Evolutionary conservation across 331 rosid species (phyloP), one percentile per base, ranked within the genome.

Genomic region (Stylosanthes scabra): DNA sequence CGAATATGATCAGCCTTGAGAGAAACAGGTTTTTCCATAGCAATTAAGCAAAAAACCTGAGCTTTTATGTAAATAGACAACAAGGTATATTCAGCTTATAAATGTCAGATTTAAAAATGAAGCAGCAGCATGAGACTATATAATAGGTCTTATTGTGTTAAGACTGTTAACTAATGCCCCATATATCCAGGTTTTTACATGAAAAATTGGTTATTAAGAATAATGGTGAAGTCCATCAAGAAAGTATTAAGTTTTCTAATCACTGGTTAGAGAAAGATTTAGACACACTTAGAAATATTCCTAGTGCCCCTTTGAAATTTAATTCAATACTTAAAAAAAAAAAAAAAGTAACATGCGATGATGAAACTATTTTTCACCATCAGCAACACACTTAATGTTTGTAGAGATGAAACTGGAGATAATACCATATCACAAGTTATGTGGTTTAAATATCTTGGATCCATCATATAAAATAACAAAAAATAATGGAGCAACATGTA

Each of bases 21-120:
- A 79, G 99, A 91, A 83, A 94, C 42, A 11, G 99, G 99, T 72
- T 88, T 94, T 79, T 94, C 99, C 99, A 94, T 94, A 34, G 99
- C 97, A 79, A 94, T 83, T 84, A 94, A 82, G 83, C 99, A 94
- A 64, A 94, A 86, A 74, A 91, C 88, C 99, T 94, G 89, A 84
- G 52, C 52, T 70, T 58, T 63, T 28, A 28, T 56, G 72, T 25
- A 50, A 74, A 54, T 16, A 70, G 27, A 13, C 39, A 70, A 52
- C 41, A 65, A 71, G 51, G 54, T 28, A 80, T 65, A 49, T 27
- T 75, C 68, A 25, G 51, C 46, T 14, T 50, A 56, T 55, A 70
- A 47, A 37, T 15, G 12, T 68, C 41, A 50, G 59, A 34, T n/a
- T 12, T 34, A 47, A 49, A 51, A 72, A 45, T 47, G 9, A 61